Percentiles rank a stretch among this genome's conserved stretches.
Evolutionary conservation across 2,329 filamentous ascomycete genomes (phyloP).

Genomic region (Parastagonospora avenae): DNA sequence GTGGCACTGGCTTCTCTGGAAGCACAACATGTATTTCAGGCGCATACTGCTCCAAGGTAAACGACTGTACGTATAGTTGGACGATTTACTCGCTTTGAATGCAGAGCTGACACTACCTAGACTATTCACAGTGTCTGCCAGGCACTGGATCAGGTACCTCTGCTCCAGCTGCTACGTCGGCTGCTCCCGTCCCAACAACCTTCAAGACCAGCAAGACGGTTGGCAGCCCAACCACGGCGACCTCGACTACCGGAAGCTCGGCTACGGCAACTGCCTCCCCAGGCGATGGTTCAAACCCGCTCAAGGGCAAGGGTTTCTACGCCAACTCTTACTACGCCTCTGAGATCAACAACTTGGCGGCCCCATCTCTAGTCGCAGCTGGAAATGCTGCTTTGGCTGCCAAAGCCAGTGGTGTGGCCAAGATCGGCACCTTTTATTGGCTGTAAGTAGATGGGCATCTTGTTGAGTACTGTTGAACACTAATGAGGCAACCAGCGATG

Average conservation of each 20-base stretch:
- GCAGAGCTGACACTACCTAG: neutral
- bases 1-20: slow-evolving; percentile 8
- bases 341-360: slow-evolving; percentile 58
- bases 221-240: neutral
- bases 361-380: slow-evolving; percentile 58
- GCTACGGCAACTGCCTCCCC: neutral
- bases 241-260: slow-evolving; percentile 10
- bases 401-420: slow-evolving; percentile 52
- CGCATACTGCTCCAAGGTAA: slow-evolving; percentile 10
- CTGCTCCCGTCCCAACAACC: slow-evolving; percentile 1
- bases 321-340: slow-evolving; percentile 58
- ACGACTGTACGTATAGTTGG: slow-evolving; percentile 9
- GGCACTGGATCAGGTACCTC: slow-evolving; percentile 3
- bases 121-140: slow-evolving; percentile 13
- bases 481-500: slow-evolving; percentile 42
- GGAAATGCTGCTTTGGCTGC: slow-evolving; percentile 56
- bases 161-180: neutral
- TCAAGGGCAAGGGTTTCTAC: slow-evolving; percentile 55
- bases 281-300: slow-evolving; percentile 55
- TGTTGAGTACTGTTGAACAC: neutral
- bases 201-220: slow-evolving; percentile 13
- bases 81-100: neutral
- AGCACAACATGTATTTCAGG: slow-evolving; percentile 9
- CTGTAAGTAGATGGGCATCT: slow-evolving; percentile 26
- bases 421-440: slow-evolving; percentile 59